These are phyloP conservation scores for Pachysolen tannophilus DNA, from an alignment of 805 yeast species.

Conservation along the genomic window DNA sequence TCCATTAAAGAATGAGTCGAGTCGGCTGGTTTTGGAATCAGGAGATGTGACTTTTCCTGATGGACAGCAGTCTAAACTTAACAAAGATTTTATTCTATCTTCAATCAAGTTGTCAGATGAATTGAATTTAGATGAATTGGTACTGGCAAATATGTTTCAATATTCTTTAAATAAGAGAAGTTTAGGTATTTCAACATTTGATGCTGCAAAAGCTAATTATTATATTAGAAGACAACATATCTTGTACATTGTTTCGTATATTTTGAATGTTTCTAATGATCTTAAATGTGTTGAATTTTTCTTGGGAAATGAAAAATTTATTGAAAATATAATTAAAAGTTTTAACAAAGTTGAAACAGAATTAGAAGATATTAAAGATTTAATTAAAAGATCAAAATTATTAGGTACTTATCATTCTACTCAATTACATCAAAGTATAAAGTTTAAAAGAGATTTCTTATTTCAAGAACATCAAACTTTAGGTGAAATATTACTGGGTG, in stretches of 20 bases:
- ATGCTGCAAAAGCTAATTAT: constrained; percentile 60
- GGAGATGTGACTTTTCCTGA: constrained; percentile 42
- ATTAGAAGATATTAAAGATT: constrained; percentile 44
- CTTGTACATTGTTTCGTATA: constrained; percentile 52
- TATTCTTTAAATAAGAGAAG: constrained; percentile 31
- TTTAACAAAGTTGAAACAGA: constrained; percentile 52
- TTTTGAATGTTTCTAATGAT: constrained; percentile 17
- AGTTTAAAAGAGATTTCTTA: constrained; percentile 54
- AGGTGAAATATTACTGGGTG: constrained; percentile 55
- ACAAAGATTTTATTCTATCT: constrained; percentile 54
- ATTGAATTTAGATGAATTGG: constrained; percentile 68
- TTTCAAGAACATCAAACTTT: constrained; percentile 62
- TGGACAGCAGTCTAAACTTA: constrained; percentile 54
- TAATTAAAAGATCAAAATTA: constrained; percentile 42
- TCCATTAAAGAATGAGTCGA: constrained; percentile 35
- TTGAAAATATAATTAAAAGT: constrained; percentile 40
- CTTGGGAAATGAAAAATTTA: constrained; percentile 16
- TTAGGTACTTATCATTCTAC: constrained; percentile 40
- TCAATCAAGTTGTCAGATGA: constrained; percentile 54
- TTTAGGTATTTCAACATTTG: constrained; percentile 42
- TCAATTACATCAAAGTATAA: constrained; percentile 38
- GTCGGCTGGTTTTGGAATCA: constrained; percentile 39
- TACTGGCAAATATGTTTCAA: constrained; percentile 62
- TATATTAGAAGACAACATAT: constrained; percentile 66
- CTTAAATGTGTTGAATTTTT: not conserved